Conservation (phyloP, 306 rosid genomes). For the Rosa persica region DNA sequence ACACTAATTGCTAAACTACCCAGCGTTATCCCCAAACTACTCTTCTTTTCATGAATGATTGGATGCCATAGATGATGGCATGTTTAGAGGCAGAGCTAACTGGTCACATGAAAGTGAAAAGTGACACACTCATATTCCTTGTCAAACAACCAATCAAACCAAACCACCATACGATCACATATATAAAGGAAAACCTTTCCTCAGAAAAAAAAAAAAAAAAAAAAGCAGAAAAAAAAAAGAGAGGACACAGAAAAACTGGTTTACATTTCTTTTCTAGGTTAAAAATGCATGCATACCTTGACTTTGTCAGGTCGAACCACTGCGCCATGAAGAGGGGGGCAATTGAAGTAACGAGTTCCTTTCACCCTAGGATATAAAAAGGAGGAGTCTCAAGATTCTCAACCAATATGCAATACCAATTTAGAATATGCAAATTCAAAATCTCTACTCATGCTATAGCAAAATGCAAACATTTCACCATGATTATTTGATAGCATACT, state of each 20-base stretch:
- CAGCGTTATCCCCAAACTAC: neutral
- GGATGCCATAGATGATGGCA: neutral
- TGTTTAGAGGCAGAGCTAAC: neutral
- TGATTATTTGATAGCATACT: neutral
- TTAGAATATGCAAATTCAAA: neutral
- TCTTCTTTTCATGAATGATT: neutral
- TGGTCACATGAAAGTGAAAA: neutral
- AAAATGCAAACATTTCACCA: neutral
- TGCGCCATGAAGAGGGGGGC: slow-evolving; percentile 81
- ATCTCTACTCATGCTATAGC: neutral
- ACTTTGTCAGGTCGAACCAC: slow-evolving; percentile 92
- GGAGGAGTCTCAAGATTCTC: slow-evolving; percentile 14
- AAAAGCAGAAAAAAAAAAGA: neutral
- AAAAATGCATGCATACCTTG: slow-evolving; percentile 51
- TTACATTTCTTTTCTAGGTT: neutral
- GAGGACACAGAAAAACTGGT: neutral
- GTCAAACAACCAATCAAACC: neutral
- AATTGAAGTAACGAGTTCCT: slow-evolving; percentile 73
- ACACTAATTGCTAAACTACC: neutral
- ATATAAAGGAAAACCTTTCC: neutral
- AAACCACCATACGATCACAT: neutral
- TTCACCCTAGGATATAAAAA: slow-evolving; percentile 59
- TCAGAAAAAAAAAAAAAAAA: neutral
- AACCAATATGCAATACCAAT: slow-evolving; percentile 7
- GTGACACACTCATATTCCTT: neutral